Evolutionary conservation across 768 basidiomycete species (phyloP).

Genomic region (Pulveroboletus sp.): DNA sequence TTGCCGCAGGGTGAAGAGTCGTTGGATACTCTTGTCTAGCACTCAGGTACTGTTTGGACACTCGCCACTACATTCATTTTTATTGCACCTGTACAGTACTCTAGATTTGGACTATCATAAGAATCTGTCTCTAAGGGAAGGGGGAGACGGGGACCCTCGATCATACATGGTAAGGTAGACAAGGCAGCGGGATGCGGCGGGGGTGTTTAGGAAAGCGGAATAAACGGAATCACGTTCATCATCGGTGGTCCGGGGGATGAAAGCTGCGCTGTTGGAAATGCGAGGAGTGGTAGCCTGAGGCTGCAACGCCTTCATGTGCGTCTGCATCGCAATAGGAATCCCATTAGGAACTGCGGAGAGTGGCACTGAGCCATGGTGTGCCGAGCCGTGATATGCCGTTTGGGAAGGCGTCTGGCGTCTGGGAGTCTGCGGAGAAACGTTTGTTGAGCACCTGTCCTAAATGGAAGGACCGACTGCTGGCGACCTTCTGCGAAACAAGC

Average conservation of each 20-base stretch:
- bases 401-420: constrained; percentile 18
- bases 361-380: constrained; percentile 20
- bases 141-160: too few relatives aligned
- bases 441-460: constrained; percentile 34
- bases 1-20: too few relatives aligned
- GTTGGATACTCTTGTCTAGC: too few relatives aligned
- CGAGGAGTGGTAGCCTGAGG: constrained; percentile 50
- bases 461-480: constrained; percentile 48
- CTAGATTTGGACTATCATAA: too few relatives aligned
- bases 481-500: constrained; percentile 47
- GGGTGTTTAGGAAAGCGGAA: constrained; percentile 31
- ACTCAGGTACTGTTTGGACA: too few relatives aligned
- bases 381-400: constrained; percentile 27
- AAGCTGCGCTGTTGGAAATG: constrained; percentile 44
- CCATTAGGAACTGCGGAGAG: constrained; percentile 37
- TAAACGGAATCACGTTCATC: constrained; percentile 30
- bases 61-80: too few relatives aligned
- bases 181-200: constrained; percentile 30
- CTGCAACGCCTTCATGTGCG: constrained; percentile 59
- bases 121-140: too few relatives aligned
- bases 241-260: constrained; percentile 37
- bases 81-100: too few relatives aligned
- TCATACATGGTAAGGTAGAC: constrained; percentile 22
- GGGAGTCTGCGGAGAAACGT: constrained; percentile 26
- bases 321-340: constrained; percentile 54